Base-by-base conservation (phyloP, 2,329 filamentous ascomycete genomes). In the Trichoderma sp. region DNA sequence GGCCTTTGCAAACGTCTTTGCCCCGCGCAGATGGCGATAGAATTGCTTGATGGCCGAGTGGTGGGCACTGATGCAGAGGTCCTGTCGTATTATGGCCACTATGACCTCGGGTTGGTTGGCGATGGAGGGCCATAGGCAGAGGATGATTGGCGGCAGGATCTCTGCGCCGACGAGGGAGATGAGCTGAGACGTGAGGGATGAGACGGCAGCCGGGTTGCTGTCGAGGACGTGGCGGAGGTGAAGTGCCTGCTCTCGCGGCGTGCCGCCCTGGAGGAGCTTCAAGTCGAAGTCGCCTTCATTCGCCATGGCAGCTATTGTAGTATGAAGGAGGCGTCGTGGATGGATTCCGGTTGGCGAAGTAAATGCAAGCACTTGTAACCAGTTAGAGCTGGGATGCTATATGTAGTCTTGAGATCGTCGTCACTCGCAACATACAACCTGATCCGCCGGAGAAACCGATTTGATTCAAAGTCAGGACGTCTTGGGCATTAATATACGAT, bases 1-100 rank as follows among this genome's bases (percentile, higher is more conserved):
- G 6, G 52, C 45, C 17, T 50, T 56, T 12, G 43, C 34, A 52
- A 66, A 63, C 0, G 58, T 63, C 43, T 58, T 63, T 50, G 63
- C 59, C 3, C 28, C 44, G 26, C 59, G 59, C n/a, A 66, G 12
- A 19, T 52, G 57, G 21, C 50, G 48, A 17, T 47, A 43, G 30
- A 65, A 59, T 3, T 45, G 48, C 1, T 15, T 28, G 6, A 65
- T 65, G 21, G 63, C 56, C 2, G 43, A 17, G 1, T 24, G 56
- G 7, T 61, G 63, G 1, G 57, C 56, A 24, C 17, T 30, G 28
- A 61, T 26, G 44, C 41, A 60, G 4, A 30, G 28, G 3, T 47
- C 21, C 7, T 65, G 63, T 19, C 34, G 41, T 34, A 65, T 55
- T 2, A 65, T 28, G 2, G 48, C 57, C 10, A 61, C 7, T 3